phyloP scores from a whole-genome alignment of 116 monocot species.

The Zostera marina region DNA sequence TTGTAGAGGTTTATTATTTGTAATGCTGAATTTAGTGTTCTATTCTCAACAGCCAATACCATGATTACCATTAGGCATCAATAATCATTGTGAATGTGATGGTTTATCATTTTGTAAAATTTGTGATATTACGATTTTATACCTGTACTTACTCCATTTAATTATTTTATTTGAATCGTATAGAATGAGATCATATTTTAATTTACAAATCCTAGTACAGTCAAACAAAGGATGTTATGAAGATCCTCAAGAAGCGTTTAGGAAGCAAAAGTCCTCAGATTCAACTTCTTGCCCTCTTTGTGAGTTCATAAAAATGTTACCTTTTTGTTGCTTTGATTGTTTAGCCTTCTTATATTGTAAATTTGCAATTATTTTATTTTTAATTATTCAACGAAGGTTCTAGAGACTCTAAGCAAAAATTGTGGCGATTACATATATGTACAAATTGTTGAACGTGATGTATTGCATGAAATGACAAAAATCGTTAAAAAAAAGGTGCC shows the following conservation, averaged over 20 bases:
- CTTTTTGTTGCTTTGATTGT: neutral
- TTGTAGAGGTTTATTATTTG: no score
- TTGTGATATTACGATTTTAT: neutral
- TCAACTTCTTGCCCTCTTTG: constrained; percentile 77
- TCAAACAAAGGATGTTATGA: constrained; percentile 80
- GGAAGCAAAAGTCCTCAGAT: constrained; percentile 78
- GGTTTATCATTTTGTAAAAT: no score
- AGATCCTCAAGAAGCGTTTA: constrained; percentile 83
- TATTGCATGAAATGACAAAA: constrained; percentile 92
- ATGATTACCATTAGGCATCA: no score
- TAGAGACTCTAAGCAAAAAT: constrained; percentile 92
- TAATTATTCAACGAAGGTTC: constrained; percentile 27
- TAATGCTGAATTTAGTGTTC: no score
- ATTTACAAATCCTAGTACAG: constrained; percentile 11
- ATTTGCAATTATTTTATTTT: neutral
- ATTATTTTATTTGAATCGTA: neutral
- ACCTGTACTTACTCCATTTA: neutral
- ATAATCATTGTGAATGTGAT: no score
- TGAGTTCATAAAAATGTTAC: constrained; percentile 22
- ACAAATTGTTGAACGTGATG: constrained; percentile 68
- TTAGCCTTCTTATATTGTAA: neutral
- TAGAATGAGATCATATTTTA: no score
- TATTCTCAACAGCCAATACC: no score
- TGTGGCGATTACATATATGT: constrained; percentile 64
- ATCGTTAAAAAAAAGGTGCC: constrained; percentile 84